These are phyloP conservation scores for Agarophyton chilense DNA, from an alignment of 23 red algal genomes.

Conservation along the genomic window DNA sequence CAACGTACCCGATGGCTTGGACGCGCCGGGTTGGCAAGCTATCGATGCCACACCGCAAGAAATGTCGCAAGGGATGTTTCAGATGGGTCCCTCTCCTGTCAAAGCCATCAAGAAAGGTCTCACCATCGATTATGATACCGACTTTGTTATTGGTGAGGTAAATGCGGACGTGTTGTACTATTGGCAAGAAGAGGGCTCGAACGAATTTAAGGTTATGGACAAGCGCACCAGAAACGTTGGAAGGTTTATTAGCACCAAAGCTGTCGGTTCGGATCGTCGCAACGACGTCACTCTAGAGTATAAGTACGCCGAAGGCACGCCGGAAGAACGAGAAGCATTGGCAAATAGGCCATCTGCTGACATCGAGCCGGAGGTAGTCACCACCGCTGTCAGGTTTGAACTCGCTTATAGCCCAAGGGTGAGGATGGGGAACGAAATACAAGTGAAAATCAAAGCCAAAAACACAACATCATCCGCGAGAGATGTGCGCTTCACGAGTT, in stretches of 20 bases:
- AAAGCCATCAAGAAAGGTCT: slow-evolving; percentile 13
- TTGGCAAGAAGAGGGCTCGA: neutral
- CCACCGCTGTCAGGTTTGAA: neutral
- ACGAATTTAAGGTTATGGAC: neutral
- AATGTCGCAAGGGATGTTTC: slow-evolving; percentile 22
- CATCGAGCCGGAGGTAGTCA: neutral
- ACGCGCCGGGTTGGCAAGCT: slow-evolving; percentile 17
- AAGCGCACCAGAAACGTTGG: neutral
- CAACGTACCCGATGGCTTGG: neutral
- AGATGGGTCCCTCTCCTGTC: slow-evolving; percentile 18
- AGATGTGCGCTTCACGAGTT: neutral
- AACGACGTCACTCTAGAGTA: slow-evolving; percentile 20
- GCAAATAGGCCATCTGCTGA: slow-evolving; percentile 10
- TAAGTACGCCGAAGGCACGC: slow-evolving; percentile 20
- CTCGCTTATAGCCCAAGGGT: neutral
- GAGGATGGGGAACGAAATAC: neutral
- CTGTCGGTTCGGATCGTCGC: slow-evolving; percentile 12
- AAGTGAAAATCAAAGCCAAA: neutral
- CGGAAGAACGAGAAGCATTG: neutral
- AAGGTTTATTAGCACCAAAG: slow-evolving; percentile 4
- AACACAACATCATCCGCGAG: neutral
- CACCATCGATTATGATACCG: slow-evolving; percentile 5
- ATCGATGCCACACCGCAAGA: slow-evolving; percentile 41
- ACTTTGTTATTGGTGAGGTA: slow-evolving; percentile 38
- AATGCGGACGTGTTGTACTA: slow-evolving; percentile 37